phyloP scores from a whole-genome alignment of 805 yeast species.

The Starmerella riodocensis region DNA sequence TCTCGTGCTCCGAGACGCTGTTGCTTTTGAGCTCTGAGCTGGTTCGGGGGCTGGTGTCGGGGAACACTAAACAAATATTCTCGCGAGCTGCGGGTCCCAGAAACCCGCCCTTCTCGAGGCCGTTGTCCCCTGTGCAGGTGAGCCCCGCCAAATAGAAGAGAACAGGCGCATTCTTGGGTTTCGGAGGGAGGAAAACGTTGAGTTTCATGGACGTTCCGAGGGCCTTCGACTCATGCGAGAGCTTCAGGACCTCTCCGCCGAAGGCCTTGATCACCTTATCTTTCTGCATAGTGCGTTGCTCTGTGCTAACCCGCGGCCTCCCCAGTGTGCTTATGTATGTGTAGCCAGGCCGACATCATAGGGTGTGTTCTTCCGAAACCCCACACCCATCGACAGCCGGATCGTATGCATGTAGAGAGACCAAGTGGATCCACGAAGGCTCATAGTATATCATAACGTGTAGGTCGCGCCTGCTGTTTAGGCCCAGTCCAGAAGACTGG shows the following conservation, averaged over 20 bases:
- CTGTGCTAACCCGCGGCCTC: no score
- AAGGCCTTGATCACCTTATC: conserved; percentile 27
- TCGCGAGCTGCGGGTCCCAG: conserved; percentile 62
- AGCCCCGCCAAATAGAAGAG: conserved; percentile 73
- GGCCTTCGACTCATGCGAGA: conserved; percentile 54
- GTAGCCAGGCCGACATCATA: no score
- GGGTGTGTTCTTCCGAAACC: no score
- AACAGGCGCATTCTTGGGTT: conserved; percentile 47
- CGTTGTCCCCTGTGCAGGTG: conserved; percentile 88
- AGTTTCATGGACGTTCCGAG: conserved; percentile 69
- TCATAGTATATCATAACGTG: no score
- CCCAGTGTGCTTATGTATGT: no score
- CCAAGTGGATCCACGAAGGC: no score
- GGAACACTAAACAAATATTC: conserved; percentile 81
- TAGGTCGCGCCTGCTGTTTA: no score
- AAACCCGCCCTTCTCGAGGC: conserved; percentile 74
- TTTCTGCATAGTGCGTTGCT: no score
- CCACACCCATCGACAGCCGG: no score
- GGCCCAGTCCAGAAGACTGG: no score
- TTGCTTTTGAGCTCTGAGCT: conserved; percentile 35
- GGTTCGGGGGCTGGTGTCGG: conserved; percentile 87
- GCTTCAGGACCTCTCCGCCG: conserved; percentile 65
- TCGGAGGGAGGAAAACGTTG: conserved; percentile 67
- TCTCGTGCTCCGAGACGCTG: conserved; percentile 63
- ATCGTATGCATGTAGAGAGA: no score